Conservation (phyloP, 768 basidiomycete species). For the Auricularia cornea region DNA sequence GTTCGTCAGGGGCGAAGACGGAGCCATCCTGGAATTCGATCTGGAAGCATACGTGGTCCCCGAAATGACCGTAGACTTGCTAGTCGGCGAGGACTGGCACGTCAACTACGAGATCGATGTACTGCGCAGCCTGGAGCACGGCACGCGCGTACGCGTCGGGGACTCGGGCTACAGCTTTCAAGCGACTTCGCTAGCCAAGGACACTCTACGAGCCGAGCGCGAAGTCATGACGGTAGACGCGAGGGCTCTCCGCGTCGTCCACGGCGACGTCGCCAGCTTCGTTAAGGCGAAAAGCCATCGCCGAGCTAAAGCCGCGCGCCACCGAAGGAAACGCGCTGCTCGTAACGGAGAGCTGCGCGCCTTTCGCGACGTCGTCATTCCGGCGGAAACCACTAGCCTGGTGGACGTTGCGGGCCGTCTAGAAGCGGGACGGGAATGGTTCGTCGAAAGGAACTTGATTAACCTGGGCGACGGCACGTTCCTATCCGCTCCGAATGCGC, state of each 20-base stretch:
- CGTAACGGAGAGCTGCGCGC: background rate
- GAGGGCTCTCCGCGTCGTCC: background rate
- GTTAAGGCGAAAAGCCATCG: background rate
- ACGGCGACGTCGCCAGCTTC: background rate
- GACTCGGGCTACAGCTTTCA: background rate
- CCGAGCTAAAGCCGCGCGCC: background rate
- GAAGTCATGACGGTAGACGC: background rate
- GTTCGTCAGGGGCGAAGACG: background rate
- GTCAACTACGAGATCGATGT: conserved; percentile 2
- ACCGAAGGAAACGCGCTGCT: background rate
- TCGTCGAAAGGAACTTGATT: background rate
- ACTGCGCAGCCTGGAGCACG: background rate
- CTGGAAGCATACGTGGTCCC: background rate
- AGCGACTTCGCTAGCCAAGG: background rate
- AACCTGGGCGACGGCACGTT: background rate
- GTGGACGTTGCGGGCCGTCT: background rate
- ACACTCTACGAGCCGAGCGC: background rate
- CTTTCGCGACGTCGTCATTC: background rate
- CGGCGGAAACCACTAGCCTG: background rate
- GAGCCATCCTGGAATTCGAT: background rate
- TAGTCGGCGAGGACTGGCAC: background rate
- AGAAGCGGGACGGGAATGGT: background rate
- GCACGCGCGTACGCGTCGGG: background rate
- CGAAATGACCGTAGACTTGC: background rate
- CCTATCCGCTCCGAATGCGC: background rate